Evolutionary conservation across 2,329 filamentous ascomycete genomes (phyloP).

Genomic region (Aspergillus calidoustus): DNA sequence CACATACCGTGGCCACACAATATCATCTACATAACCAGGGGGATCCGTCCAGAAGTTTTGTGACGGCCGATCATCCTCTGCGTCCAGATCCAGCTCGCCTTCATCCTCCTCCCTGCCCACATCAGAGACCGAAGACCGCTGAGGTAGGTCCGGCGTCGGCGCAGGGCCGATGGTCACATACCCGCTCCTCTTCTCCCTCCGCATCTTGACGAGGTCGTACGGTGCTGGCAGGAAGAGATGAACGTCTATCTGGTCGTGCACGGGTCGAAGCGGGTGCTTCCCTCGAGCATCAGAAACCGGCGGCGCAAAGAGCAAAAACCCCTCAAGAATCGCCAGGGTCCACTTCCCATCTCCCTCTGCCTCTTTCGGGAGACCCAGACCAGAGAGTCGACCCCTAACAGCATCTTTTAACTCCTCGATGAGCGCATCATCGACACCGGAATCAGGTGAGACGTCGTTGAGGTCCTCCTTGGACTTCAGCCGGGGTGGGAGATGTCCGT

Average conservation of each 20-base stretch:
- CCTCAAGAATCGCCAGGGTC: constrained; percentile 77
- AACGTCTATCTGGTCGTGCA: constrained; percentile 63
- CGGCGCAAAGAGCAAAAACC: constrained; percentile 79
- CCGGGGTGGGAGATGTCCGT: constrained; percentile 60
- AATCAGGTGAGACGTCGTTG: constrained; percentile 55
- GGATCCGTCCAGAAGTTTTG: constrained; percentile 96
- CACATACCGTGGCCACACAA: constrained; percentile 96
- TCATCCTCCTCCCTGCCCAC: neutral
- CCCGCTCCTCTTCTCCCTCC: constrained; percentile 48
- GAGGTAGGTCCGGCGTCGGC: constrained; percentile 25
- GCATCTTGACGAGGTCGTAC: constrained; percentile 52
- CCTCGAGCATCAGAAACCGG: constrained; percentile 25
- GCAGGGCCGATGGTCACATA: constrained; percentile 53
- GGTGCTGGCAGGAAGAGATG: constrained; percentile 77
- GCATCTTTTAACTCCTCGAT: constrained; percentile 30
- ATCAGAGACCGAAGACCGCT: constrained; percentile 1
- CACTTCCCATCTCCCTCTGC: constrained; percentile 11
- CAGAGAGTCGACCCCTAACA: neutral
- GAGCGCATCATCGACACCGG: constrained; percentile 36
- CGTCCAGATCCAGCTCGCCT: constrained; percentile 32
- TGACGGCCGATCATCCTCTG: constrained; percentile 42
- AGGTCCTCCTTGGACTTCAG: constrained; percentile 62
- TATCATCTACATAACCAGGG: constrained; percentile 87
- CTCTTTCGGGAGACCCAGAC: neutral
- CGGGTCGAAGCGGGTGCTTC: constrained; percentile 32